These are phyloP conservation scores for Pseudocercospora ulei DNA, from an alignment of 2,329 filamentous ascomycete genomes.

Conservation along the genomic window DNA sequence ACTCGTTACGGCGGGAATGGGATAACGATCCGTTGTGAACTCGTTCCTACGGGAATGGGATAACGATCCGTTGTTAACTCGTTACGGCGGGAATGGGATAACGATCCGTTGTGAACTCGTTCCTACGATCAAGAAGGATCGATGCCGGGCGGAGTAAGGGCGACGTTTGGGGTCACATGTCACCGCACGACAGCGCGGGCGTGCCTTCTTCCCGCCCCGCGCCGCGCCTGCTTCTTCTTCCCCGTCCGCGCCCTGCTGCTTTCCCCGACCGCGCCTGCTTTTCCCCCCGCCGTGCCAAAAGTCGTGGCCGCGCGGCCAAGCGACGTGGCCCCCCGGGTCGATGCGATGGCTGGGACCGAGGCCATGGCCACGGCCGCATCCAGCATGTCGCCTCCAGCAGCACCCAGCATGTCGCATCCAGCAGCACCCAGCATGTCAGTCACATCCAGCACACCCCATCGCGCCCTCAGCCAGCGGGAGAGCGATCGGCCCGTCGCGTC, in stretches of 20 bases:
- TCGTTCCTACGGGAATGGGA: too few species aligned
- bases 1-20: too few species aligned
- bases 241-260: conserved; percentile 11
- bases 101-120: too few species aligned
- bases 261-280: conserved; percentile 14
- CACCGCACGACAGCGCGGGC: not conserved
- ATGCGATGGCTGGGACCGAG: conserved; percentile 15
- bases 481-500: conserved; percentile 14
- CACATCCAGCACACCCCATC: too few species aligned
- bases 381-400: conserved; percentile 16
- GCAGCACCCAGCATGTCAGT: too few species aligned
- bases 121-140: too few species aligned
- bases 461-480: conserved; percentile 14
- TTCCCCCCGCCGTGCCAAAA: conserved; percentile 10
- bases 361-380: conserved; percentile 10
- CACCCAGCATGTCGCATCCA: too few species aligned
- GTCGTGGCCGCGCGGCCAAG: not conserved
- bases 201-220: conserved; percentile 17
- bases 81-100: too few species aligned
- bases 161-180: conserved; percentile 3
- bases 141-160: not conserved
- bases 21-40: too few species aligned
- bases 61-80: too few species aligned
- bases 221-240: conserved; percentile 16
- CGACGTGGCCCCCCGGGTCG: conserved; percentile 13